phyloP scores from a whole-genome alignment of 306 rosid genomes.

The Senna tora region DNA sequence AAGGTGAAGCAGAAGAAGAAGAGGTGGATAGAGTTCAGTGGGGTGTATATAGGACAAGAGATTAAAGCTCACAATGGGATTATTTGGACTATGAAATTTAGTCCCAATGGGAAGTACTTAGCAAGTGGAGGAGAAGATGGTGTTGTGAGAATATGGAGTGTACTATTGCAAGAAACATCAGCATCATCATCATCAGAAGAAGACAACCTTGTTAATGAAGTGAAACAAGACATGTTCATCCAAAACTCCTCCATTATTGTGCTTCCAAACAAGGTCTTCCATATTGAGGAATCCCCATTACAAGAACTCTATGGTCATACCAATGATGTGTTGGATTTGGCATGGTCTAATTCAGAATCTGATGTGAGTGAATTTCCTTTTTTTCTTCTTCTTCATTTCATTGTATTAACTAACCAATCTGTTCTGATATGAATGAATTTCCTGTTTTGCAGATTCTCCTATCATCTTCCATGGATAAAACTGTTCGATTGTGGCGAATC shows the following conservation, averaged over 20 bases:
- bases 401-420: background rate
- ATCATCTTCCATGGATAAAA: constrained; percentile 91
- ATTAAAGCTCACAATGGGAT: constrained; percentile 78
- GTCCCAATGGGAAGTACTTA: constrained; percentile 77
- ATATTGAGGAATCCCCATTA: constrained; percentile 67
- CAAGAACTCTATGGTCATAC: constrained; percentile 79
- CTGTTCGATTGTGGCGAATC: constrained; percentile 83
- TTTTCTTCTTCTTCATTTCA: background rate
- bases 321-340: constrained; percentile 80
- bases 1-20: constrained; percentile 60
- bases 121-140: constrained; percentile 99
- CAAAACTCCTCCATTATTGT: constrained; percentile 49
- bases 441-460: constrained; percentile 68
- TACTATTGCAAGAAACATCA: constrained; percentile 46
- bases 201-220: constrained; percentile 38
- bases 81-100: constrained; percentile 86
- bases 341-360: constrained; percentile 93
- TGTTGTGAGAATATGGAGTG: constrained; percentile 73
- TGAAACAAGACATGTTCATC: constrained; percentile 47
- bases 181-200: constrained; percentile 39
- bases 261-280: constrained; percentile 72
- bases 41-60: constrained; percentile 69
- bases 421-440: constrained; percentile 29
- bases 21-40: constrained; percentile 68
- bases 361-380: constrained; percentile 76